Base-by-base conservation (phyloP, 192 early-diverging fungal genomes). In the Coemansia sp. region DNA sequence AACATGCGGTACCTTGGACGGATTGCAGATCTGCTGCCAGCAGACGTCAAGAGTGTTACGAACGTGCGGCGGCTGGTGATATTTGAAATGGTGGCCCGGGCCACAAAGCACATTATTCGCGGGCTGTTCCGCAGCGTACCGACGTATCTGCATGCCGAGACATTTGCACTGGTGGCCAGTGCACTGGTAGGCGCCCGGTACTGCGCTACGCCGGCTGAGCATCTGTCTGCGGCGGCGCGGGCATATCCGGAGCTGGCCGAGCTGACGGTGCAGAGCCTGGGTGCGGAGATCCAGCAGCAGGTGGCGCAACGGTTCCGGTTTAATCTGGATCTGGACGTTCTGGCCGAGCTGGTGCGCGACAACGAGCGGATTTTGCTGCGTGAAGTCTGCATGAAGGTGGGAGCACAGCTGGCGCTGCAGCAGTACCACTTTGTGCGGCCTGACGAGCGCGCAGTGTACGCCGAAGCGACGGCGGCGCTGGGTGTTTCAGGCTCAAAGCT, bases 1-100 rank as follows among this genome's bases (percentile, higher is more conserved):
- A 97, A 98, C 77, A 97, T 98, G 92, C 88, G 97, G 29, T 98
- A 96, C 67, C 84, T 99, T 21, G 96, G 95, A 8, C 85, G 77
- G 48, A 84, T 96, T 4, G 87, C 87, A 17, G 57, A 78, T 39
- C 62, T 90, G 21, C 79, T 95, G 32, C 83, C 92, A 6, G 49
- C 56, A 17, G 65, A 68, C 4, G 54, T 47, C 23, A 66, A 69
- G 5, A 61, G 56, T 38, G 64, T 54, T 11, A 32, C 24, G 17
- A 74, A 70, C 50, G 66, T 80, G 37, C 55, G 87, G 65, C 82
- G 87, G 4, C 73, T 96, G 35, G 85, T 91, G 24, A 58, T 90
- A 22, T 87, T 91, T 66, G 95, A 98, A 80, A 96, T 99, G 91
- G 75, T 93, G 25, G 72, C 89, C 22, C 92, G 97, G 52, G 90